Conservation (phyloP, 1,284 basidiomycete genomes). For the Tilletia setariae region DNA sequence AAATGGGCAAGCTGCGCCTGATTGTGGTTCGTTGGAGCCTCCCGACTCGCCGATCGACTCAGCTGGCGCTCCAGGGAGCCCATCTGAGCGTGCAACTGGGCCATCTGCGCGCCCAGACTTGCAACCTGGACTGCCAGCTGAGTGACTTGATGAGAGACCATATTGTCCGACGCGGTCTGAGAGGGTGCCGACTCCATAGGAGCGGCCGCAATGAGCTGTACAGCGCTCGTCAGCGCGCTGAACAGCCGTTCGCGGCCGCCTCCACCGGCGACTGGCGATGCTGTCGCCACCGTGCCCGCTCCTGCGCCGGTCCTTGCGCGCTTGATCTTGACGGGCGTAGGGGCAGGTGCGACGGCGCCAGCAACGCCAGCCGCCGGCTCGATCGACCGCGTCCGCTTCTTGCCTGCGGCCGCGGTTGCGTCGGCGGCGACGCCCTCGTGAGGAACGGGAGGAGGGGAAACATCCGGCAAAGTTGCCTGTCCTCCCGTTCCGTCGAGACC, state of each 20-base stretch:
- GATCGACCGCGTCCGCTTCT: too few species aligned
- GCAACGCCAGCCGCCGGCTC: too few species aligned
- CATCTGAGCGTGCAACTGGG: background rate
- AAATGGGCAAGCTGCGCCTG: too few species aligned
- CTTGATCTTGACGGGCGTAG: slow-evolving; percentile 5
- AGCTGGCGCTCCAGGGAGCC: background rate
- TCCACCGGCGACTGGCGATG: background rate
- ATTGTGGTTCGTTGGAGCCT: too few species aligned
- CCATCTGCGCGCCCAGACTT: background rate
- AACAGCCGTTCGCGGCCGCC: background rate
- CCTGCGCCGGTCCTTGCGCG: background rate
- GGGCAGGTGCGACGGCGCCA: background rate
- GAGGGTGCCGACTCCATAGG: too few species aligned
- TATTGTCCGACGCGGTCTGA: background rate
- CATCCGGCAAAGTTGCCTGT: background rate
- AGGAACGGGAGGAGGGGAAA: background rate
- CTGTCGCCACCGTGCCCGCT: background rate
- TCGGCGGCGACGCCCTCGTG: too few species aligned
- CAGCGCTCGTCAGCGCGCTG: background rate
- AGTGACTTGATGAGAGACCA: background rate
- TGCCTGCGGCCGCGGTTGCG: too few species aligned
- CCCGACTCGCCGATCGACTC: too few species aligned
- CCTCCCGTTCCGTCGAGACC: background rate
- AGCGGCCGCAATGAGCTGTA: background rate
- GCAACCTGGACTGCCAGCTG: background rate